A percentile compares a stretch with the other conserved stretches of the same genome.
Conservation (phyloP, 352 stramenopile species). For the Pythium volutum region DNA sequence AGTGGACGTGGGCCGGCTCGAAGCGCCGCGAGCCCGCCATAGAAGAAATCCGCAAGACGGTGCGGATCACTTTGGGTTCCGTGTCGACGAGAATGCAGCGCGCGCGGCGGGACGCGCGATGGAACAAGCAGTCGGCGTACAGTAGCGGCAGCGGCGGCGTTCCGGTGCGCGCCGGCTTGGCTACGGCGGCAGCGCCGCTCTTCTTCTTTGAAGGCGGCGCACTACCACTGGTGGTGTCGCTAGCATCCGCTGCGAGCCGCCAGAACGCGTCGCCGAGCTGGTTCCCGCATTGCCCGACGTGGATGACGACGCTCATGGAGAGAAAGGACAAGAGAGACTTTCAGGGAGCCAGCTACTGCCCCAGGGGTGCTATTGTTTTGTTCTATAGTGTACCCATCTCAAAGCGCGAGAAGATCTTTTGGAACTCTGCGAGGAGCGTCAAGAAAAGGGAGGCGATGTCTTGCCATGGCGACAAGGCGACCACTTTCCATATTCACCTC, state of each 20-base stretch:
- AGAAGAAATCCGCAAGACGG: constrained; percentile 22
- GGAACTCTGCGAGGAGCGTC: no score
- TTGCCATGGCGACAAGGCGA: no score
- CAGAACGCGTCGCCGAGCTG: constrained; percentile 75
- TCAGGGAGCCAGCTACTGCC: background rate
- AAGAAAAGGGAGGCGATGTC: no score
- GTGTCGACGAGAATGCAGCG: constrained; percentile 78
- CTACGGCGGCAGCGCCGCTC: background rate
- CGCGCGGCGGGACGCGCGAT: constrained; percentile 35
- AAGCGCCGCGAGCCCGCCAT: constrained; percentile 17
- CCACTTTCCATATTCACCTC: no score
- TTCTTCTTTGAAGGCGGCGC: constrained; percentile 1
- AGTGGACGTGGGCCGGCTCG: constrained; percentile 44
- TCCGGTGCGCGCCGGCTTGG: background rate
- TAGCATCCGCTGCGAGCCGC: constrained; percentile 31
- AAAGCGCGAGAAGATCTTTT: no score
- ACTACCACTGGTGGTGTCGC: background rate
- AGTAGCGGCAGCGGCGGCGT: constrained; percentile 13
- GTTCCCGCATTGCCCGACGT: constrained; percentile 77
- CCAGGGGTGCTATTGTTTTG: constrained; percentile 12
- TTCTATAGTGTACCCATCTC: no score
- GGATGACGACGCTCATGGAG: constrained; percentile 57
- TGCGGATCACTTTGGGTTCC: constrained; percentile 68
- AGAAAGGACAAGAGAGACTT: background rate
- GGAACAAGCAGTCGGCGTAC: constrained; percentile 45